Percentiles rank a stretch among this genome's conserved stretches.
Conservation (phyloP, 495 filamentous ascomycete genomes). For the Hypoxylon rickii region DNA sequence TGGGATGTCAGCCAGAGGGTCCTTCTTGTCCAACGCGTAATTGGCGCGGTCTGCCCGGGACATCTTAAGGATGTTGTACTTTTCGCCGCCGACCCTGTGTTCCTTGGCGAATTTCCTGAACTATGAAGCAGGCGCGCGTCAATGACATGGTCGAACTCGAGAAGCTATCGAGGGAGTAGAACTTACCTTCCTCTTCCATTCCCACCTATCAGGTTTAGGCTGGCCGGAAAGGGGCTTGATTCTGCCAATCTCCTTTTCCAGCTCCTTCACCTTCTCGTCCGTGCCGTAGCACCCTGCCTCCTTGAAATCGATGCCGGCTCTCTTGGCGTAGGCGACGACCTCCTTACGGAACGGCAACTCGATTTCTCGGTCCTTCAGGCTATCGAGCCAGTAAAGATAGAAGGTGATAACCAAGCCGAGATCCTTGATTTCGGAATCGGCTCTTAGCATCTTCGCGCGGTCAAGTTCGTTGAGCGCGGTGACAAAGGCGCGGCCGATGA, state of each 20-base stretch:
- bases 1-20: constrained; percentile 26
- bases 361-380: constrained; percentile 3
- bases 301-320: constrained; percentile 22
- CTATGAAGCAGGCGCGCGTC: constrained; percentile 5
- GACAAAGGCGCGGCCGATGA: constrained; percentile 28
- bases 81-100: constrained; percentile 24
- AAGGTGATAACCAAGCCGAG: constrained; percentile 20
- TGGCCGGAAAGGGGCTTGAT: constrained; percentile 20
- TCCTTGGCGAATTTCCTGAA: constrained; percentile 30
- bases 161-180: background rate
- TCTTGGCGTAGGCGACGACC: constrained; percentile 22
- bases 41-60: constrained; percentile 25
- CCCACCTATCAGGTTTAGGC: constrained; percentile 20
- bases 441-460: constrained; percentile 18
- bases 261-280: constrained; percentile 13
- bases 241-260: constrained; percentile 17
- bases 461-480: constrained; percentile 25
- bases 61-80: constrained; percentile 27
- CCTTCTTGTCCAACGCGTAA: constrained; percentile 21
- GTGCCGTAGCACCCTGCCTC: constrained; percentile 24
- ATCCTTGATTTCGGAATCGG: constrained; percentile 28
- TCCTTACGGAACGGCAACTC: constrained; percentile 24
- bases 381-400: constrained; percentile 24
- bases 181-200: constrained; percentile 28
- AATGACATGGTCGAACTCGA: background rate